phyloP scores from a whole-genome alignment of 169 alveolate species.

The Cryptosporidium sp. region DNA sequence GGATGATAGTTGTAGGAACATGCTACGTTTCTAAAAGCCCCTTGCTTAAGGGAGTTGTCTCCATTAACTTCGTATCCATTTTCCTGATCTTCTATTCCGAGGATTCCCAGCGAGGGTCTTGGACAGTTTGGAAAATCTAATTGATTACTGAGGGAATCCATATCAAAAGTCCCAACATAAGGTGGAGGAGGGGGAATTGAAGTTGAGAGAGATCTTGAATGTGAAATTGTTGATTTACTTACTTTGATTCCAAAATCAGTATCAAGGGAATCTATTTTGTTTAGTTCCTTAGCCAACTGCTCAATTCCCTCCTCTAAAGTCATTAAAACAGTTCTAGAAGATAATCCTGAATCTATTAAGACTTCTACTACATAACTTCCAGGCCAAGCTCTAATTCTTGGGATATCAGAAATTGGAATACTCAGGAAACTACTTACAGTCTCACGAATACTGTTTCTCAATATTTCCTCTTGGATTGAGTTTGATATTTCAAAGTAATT shows the following conservation, averaged over 20 bases:
- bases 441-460: conserved; percentile 45
- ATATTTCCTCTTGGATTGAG: conserved; percentile 45
- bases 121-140: conserved; percentile 65
- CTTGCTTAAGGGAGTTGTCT: conserved; percentile 62
- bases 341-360: conserved; percentile 53
- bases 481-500: conserved; percentile 66
- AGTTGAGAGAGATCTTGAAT: conserved; percentile 61
- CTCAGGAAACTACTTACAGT: conserved; percentile 41
- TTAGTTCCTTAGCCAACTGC: conserved; percentile 3
- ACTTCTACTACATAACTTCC: conserved; percentile 68
- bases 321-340: conserved; percentile 45
- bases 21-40: conserved; percentile 46
- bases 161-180: conserved; percentile 68
- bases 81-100: conserved; percentile 45
- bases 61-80: conserved; percentile 64
- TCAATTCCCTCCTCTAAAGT: conserved; percentile 19
- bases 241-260: conserved; percentile 33
- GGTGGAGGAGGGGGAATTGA: conserved; percentile 50
- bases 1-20: conserved; percentile 19
- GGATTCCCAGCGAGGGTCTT: conserved; percentile 7
- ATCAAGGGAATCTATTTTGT: conserved; percentile 15
- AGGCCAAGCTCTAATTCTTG: conserved; percentile 72
- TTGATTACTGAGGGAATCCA: conserved; percentile 54
- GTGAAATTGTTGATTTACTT: conserved; percentile 13
- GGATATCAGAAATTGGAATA: conserved; percentile 53